Base-by-base conservation (phyloP, 2,329 filamentous ascomycete genomes). In the Alternaria sp. region DNA sequence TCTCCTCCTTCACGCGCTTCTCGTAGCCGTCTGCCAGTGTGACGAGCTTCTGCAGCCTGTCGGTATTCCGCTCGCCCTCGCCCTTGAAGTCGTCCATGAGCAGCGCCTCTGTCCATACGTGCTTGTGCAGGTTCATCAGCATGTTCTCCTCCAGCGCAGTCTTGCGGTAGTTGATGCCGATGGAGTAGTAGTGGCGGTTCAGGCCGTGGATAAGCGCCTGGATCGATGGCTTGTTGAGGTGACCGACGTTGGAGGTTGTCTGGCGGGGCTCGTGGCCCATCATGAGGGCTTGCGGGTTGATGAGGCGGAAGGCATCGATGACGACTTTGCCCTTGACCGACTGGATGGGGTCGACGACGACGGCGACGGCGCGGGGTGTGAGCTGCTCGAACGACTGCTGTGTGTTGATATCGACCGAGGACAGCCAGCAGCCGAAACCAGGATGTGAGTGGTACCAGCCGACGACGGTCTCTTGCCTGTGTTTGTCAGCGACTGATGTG, bases 381-480 rank as follows among this genome's bases (percentile, higher is more conserved):
- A 99, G 89, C 83, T 98, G 96, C 84, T 99, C 96, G 82, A 99
- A 99, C n/a, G 94, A 97, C 83, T 99, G 96, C 80, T 99, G 96
- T 28, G 96, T 99, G 85, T 99, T 98, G 85, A 99, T 98, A 85
- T 99, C 96, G 79, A 99, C 96, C 17, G 92, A 96, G 2, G 96
- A 99, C 25, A 99, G 89, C 96, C 96, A 99, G 87, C 96, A 99
- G 74, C 96, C 96, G 80, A 99, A 99, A 73, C 96, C 96, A 54
- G 96, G 96, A 87, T 99, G 96, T 68, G 96, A 98, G 83, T 99
- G 96, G 83, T 99, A 99, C 96, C 96, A 99, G 81, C 96, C 96
- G 57, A 99, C 96, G 61, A 99, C 96, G 0, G 94, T 95, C 82
- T 99, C 96, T 63, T 94, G 94, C 80, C 94, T 97, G 62, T 28